These are phyloP conservation scores for Colletotrichum sp. DNA, from an alignment of 2,329 filamentous ascomycete species.

Conservation along the genomic window DNA sequence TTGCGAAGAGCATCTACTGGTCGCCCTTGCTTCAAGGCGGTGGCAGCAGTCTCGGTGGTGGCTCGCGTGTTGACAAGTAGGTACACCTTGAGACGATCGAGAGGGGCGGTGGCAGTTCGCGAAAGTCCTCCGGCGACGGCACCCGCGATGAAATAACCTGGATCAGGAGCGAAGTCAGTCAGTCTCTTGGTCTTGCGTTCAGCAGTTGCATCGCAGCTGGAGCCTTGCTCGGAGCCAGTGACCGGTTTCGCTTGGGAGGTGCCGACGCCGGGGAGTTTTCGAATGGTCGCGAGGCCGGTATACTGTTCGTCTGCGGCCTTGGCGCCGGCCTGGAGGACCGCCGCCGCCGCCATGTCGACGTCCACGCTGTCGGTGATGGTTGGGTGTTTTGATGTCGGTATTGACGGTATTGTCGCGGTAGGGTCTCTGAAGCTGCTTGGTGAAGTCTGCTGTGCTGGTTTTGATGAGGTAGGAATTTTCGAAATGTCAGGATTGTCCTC, in stretches of 20 bases:
- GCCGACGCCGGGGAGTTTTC: slow-evolving; percentile 35
- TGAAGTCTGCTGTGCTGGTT: slow-evolving; percentile 5
- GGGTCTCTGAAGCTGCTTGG: slow-evolving; percentile 3
- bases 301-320: slow-evolving; percentile 10
- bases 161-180: slow-evolving; percentile 76
- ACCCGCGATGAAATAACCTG: slow-evolving; percentile 98
- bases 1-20: slow-evolving; percentile 68
- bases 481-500: slow-evolving; percentile 4
- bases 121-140: slow-evolving; percentile 94
- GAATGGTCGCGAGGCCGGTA: not conserved
- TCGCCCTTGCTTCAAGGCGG: slow-evolving; percentile 74
- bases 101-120: slow-evolving; percentile 91
- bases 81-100: slow-evolving; percentile 97
- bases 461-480: slow-evolving; percentile 16
- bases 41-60: slow-evolving; percentile 61
- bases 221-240: slow-evolving; percentile 24
- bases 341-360: slow-evolving; percentile 15
- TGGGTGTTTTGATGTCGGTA: not conserved
- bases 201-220: slow-evolving; percentile 29
- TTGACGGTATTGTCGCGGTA: not conserved
- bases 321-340: slow-evolving; percentile 9
- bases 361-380: not conserved
- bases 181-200: slow-evolving; percentile 54
- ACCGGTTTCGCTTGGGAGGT: slow-evolving; percentile 29
- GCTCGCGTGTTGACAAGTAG: slow-evolving; percentile 87